These are phyloP conservation scores for Colletotrichum theobromicola DNA, from an alignment of 2,329 filamentous ascomycete species.

Conservation along the genomic window DNA sequence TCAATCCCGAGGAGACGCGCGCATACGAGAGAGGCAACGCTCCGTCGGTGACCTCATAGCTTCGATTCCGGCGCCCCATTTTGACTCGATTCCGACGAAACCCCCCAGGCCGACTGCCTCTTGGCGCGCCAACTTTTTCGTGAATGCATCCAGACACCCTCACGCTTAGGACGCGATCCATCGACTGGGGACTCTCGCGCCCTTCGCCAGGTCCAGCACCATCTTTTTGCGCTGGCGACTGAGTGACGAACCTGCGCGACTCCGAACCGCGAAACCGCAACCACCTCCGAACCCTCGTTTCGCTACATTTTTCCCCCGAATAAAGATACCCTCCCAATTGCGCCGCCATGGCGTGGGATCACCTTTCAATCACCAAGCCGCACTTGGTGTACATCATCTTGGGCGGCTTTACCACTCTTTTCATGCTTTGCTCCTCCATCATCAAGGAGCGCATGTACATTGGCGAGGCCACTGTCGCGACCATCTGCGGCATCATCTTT, in stretches of 20 bases:
- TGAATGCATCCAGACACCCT: slow-evolving; percentile 37
- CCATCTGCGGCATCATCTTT: slow-evolving; percentile 86
- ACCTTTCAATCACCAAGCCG: slow-evolving; percentile 86
- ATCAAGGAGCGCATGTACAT: slow-evolving; percentile 99
- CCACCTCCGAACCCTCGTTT: background rate
- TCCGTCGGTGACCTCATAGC: slow-evolving; percentile 10
- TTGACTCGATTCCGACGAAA: background rate
- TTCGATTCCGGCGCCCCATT: background rate
- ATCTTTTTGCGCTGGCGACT: slow-evolving; percentile 16
- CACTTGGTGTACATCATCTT: slow-evolving; percentile 99
- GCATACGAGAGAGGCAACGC: background rate
- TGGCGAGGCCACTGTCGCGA: slow-evolving; percentile 95
- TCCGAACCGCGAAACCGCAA: background rate
- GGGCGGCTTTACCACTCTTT: slow-evolving; percentile 94
- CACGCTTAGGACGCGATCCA: slow-evolving; percentile 26
- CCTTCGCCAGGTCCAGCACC: slow-evolving; percentile 23
- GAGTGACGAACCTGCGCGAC: slow-evolving; percentile 4
- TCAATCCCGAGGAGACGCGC: background rate
- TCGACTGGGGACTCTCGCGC: slow-evolving; percentile 27
- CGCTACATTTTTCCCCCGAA: background rate
- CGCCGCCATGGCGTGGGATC: slow-evolving; percentile 74
- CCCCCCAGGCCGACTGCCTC: background rate
- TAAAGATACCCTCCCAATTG: background rate
- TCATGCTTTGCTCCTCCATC: slow-evolving; percentile 97
- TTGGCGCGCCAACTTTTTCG: slow-evolving; percentile 17